Evolutionary conservation across 2,329 filamentous ascomycete species (phyloP).

Genomic region (Penicillium vulpinum): DNA sequence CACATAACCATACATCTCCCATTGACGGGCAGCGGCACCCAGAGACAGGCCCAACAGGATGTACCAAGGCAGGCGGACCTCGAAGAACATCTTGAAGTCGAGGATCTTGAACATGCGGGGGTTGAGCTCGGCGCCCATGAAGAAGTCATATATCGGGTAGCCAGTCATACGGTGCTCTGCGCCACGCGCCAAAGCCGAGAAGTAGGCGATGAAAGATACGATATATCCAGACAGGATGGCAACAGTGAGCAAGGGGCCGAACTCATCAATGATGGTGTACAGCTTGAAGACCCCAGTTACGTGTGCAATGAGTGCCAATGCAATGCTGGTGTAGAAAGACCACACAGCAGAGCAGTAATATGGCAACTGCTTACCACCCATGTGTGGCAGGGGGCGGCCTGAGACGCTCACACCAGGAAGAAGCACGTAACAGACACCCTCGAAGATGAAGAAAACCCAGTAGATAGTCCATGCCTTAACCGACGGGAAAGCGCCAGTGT

Average conservation of each 20-base stretch:
- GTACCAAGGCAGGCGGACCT: slow-evolving; percentile 90
- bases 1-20: slow-evolving; percentile 81
- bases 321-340: slow-evolving; percentile 85
- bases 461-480: slow-evolving; percentile 87
- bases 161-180: slow-evolving; percentile 91
- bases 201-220: slow-evolving; percentile 79
- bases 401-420: slow-evolving; percentile 85
- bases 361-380: slow-evolving; percentile 77
- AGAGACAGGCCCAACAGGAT: slow-evolving; percentile 78
- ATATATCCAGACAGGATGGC: slow-evolving; percentile 88
- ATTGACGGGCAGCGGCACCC: slow-evolving; percentile 76
- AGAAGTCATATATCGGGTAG: slow-evolving; percentile 79
- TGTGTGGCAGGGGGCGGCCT: slow-evolving; percentile 82
- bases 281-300: slow-evolving; percentile 81
- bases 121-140: slow-evolving; percentile 87
- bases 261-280: slow-evolving; percentile 91
- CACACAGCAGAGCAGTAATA: slow-evolving; percentile 93
- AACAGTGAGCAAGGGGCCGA: slow-evolving; percentile 88
- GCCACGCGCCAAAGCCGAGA: slow-evolving; percentile 77
- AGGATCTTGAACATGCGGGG: slow-evolving; percentile 80
- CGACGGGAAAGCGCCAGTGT: slow-evolving; percentile 81
- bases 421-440: slow-evolving; percentile 77
- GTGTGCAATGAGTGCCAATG: slow-evolving; percentile 70
- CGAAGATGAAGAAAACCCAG: slow-evolving; percentile 87
- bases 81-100: slow-evolving; percentile 95